A percentile compares a stretch with the other conserved stretches of the same genome.
Evolutionary conservation across 2,329 filamentous ascomycete genomes (phyloP).

Genomic region (Ophiostoma ulmi): DNA sequence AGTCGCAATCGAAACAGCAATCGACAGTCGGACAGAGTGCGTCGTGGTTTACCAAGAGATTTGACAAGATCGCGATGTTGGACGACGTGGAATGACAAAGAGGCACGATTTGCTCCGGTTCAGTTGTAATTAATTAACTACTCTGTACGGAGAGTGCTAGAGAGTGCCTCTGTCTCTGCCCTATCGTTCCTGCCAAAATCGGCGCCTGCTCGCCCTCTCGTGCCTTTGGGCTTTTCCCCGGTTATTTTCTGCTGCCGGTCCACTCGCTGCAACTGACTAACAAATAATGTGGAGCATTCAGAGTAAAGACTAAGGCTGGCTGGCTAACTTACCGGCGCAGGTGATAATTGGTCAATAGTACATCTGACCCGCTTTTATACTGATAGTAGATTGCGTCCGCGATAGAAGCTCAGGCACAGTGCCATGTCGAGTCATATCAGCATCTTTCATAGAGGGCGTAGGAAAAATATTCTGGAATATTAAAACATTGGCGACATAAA

Average conservation of each 20-base stretch:
- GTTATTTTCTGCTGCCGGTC: constrained; percentile 9
- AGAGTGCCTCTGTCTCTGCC: neutral
- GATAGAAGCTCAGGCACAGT: neutral
- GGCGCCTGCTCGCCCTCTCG: constrained; percentile 16
- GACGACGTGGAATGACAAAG: neutral
- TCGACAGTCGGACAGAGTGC: neutral
- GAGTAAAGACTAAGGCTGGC: neutral
- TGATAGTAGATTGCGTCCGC: neutral
- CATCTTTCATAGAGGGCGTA: no score
- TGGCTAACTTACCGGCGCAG: constrained; percentile 7
- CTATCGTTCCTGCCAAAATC: constrained; percentile 17
- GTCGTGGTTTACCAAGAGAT: neutral
- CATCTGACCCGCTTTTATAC: neutral
- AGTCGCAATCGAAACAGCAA: neutral
- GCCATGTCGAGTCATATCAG: no score
- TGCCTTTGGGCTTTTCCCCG: constrained; percentile 4
- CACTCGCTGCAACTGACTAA: constrained; percentile 14
- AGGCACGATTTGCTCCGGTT: neutral
- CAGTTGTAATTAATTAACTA: no score
- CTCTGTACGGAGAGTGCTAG: neutral
- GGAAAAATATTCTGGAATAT: no score
- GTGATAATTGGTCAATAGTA: neutral
- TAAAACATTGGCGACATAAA: no score
- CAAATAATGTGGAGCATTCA: neutral
- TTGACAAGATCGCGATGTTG: neutral